These are phyloP conservation scores for Canariomyces notabilis DNA, from an alignment of 2,329 filamentous ascomycete genomes.

Conservation along the genomic window DNA sequence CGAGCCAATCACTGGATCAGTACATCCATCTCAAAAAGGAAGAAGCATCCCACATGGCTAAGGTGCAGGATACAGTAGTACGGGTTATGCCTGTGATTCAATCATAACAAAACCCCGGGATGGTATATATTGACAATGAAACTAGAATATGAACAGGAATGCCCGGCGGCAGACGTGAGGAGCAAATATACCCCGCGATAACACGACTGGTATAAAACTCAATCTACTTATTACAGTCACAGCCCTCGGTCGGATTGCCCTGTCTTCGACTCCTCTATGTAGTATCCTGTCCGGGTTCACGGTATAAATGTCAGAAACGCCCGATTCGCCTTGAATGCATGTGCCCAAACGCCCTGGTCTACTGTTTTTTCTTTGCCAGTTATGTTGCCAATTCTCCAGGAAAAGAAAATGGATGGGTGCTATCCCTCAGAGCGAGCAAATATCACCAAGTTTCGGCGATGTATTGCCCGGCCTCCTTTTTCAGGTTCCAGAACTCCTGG, in stretches of 20 bases:
- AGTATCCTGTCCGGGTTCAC: constrained; percentile 14
- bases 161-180: no score
- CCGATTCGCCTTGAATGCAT: constrained; percentile 9
- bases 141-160: no score
- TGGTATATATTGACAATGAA: no score
- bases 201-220: background rate
- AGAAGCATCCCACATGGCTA: no score
- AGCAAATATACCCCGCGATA: no score
- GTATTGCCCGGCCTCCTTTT: constrained; percentile 90
- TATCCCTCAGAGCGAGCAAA: background rate
- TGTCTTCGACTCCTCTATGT: constrained; percentile 4
- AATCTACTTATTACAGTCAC: background rate
- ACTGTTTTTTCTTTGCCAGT: constrained; percentile 5
- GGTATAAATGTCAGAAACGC: constrained; percentile 10
- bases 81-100: no score
- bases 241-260: background rate
- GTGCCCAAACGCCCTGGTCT: constrained; percentile 8
- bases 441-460: constrained; percentile 73
- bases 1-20: no score
- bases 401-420: background rate
- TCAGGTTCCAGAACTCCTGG: constrained; percentile 80
- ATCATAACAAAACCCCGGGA: no score
- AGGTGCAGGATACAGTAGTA: no score
- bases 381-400: background rate
- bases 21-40: no score